Conservation (phyloP, 2,329 filamentous ascomycete genomes). For the Lasiodiplodia hormozganensis region DNA sequence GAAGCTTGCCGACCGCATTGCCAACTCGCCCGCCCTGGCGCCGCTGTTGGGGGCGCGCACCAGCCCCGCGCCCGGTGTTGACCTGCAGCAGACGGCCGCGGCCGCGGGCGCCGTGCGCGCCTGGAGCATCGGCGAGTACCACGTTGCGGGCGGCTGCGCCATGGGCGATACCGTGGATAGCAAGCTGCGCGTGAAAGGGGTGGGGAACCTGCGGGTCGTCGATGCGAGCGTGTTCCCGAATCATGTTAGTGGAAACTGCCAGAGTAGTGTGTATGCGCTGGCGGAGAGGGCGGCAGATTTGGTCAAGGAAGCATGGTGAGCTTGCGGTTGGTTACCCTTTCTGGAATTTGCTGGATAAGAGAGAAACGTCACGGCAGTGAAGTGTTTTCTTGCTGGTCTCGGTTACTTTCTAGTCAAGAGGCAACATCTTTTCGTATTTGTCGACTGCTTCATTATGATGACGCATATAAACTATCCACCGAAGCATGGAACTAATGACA, state of each 20-base stretch:
- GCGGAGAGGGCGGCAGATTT: slow-evolving; percentile 38
- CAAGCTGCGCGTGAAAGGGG: slow-evolving; percentile 39
- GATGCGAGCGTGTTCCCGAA: slow-evolving; percentile 31
- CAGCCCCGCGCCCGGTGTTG: neutral
- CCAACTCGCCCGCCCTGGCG: neutral
- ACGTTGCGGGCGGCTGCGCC: slow-evolving; percentile 17
- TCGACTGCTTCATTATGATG: too few species aligned
- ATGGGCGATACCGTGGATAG: slow-evolving; percentile 41
- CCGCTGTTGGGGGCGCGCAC: neutral
- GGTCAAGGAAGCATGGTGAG: slow-evolving; percentile 35
- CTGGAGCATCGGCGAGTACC: slow-evolving; percentile 9
- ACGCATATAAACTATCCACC: too few species aligned
- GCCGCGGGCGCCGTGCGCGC: neutral
- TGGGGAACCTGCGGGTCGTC: slow-evolving; percentile 24
- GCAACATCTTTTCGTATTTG: too few species aligned
- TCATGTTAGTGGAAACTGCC: slow-evolving; percentile 21
- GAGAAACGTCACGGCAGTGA: too few species aligned
- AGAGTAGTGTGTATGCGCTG: slow-evolving; percentile 28
- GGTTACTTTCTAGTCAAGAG: too few species aligned
- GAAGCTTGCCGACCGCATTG: slow-evolving; percentile 44
- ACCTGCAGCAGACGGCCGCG: slow-evolving; percentile 33
- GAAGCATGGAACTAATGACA: too few species aligned
- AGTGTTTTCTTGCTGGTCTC: too few species aligned
- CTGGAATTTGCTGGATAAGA: too few species aligned
- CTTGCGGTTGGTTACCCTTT: too few species aligned